Evolutionary conservation across 306 rosid genomes (phyloP).

Genomic region (Trifolium pratense): DNA sequence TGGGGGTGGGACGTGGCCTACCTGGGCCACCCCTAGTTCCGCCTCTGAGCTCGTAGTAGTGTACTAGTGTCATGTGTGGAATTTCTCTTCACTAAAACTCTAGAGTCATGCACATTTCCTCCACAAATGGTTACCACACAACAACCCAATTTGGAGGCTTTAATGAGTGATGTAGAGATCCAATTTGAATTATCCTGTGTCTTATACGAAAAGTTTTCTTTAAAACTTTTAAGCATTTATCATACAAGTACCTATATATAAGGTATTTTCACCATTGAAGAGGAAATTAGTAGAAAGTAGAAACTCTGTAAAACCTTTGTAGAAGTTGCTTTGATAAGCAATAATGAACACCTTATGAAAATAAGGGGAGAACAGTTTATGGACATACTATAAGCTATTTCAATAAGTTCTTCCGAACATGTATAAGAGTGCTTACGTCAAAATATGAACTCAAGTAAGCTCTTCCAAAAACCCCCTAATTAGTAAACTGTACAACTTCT

Average conservation of each 20-base stretch:
- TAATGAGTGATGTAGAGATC: neutral
- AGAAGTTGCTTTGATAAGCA: neutral
- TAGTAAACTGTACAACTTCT: neutral
- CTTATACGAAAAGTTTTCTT: neutral
- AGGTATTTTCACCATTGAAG: neutral
- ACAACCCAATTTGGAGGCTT: neutral
- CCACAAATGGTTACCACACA: slow-evolving; percentile 15
- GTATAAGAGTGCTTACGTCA: neutral
- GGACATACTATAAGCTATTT: neutral
- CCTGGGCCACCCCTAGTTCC: no score
- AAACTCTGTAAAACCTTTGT: neutral
- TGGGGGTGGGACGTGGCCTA: no score
- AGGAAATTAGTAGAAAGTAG: neutral
- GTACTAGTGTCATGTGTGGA: slow-evolving; percentile 3
- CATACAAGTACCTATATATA: neutral
- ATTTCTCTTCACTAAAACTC: neutral
- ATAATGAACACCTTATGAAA: neutral
- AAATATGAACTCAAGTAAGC: neutral
- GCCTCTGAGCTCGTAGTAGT: neutral
- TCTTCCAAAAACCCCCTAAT: neutral
- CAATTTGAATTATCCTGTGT: neutral
- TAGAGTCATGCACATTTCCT: neutral
- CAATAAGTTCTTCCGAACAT: neutral
- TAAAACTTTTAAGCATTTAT: neutral
- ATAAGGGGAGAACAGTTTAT: neutral